phyloP scores from a whole-genome alignment of 352 stramenopile genomes.

The Phytophthora megakarya region DNA sequence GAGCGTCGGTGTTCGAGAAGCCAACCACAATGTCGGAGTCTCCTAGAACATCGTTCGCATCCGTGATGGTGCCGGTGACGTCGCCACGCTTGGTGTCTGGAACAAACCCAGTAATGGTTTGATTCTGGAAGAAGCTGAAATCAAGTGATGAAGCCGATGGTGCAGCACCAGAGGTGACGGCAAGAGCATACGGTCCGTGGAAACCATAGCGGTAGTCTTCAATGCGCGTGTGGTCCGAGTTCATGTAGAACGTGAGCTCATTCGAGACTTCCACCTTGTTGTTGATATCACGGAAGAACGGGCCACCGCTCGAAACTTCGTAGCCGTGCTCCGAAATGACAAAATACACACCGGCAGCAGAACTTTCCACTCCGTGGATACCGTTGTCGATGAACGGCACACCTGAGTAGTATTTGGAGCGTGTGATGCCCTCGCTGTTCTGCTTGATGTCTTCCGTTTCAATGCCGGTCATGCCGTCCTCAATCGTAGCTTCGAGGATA shows the following conservation, averaged over 20 bases:
- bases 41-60: constrained; percentile 34
- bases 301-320: constrained; percentile 48
- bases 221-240: constrained; percentile 61
- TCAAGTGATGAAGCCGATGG: constrained; percentile 28
- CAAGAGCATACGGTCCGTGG: constrained; percentile 53
- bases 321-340: constrained; percentile 53
- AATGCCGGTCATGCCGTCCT: constrained; percentile 39
- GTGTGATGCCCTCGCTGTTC: constrained; percentile 37
- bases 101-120: constrained; percentile 45
- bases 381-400: constrained; percentile 42
- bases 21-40: constrained; percentile 35
- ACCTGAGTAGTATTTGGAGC: constrained; percentile 53
- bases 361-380: constrained; percentile 46
- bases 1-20: constrained; percentile 43
- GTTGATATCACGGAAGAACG: constrained; percentile 67
- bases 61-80: constrained; percentile 41
- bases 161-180: constrained; percentile 42
- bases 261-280: constrained; percentile 55
- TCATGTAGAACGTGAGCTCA: constrained; percentile 66
- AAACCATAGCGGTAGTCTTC: constrained; percentile 63
- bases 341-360: constrained; percentile 49
- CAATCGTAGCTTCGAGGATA: constrained; percentile 42
- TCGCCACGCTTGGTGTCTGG: constrained; percentile 35
- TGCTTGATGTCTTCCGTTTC: constrained; percentile 48
- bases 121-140: constrained; percentile 53